These are phyloP conservation scores for Sedum album DNA, from an alignment of 164 flowering plant genomes.

Conservation along the genomic window DNA sequence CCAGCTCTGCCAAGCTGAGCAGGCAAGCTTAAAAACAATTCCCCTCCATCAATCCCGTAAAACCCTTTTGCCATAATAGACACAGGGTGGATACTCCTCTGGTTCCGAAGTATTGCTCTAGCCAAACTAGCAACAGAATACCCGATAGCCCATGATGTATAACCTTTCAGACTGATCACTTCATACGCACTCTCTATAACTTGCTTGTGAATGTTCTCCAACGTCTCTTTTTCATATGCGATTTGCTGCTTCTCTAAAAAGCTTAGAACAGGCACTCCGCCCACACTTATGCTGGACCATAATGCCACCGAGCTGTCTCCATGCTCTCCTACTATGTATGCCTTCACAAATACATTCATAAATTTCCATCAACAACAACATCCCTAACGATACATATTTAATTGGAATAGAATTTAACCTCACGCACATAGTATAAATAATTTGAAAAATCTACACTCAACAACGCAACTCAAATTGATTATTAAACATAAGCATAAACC, in stretches of 20 bases:
- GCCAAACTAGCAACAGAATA: slow-evolving; percentile 73
- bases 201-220: slow-evolving; percentile 57
- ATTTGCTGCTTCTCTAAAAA: slow-evolving; percentile 57
- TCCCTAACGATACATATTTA: background rate
- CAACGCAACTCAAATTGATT: no score
- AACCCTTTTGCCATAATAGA: slow-evolving; percentile 60
- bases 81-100: slow-evolving; percentile 66
- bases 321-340: slow-evolving; percentile 74
- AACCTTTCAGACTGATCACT: slow-evolving; percentile 67
- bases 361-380: background rate
- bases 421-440: no score
- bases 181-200: slow-evolving; percentile 66
- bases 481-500: no score
- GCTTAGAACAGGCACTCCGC: slow-evolving; percentile 67
- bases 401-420: background rate
- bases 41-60: slow-evolving; percentile 52
- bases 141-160: slow-evolving; percentile 88
- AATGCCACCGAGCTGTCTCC: slow-evolving; percentile 87
- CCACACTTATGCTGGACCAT: slow-evolving; percentile 87
- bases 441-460: no score
- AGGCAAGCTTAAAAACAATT: slow-evolving; percentile 73
- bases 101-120: slow-evolving; percentile 47
- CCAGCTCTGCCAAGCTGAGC: slow-evolving; percentile 64
- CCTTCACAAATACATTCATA: slow-evolving; percentile 25
- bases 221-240: slow-evolving; percentile 47